phyloP scores from a whole-genome alignment of 1,284 basidiomycete genomes.

The Naganishia cerealis region DNA sequence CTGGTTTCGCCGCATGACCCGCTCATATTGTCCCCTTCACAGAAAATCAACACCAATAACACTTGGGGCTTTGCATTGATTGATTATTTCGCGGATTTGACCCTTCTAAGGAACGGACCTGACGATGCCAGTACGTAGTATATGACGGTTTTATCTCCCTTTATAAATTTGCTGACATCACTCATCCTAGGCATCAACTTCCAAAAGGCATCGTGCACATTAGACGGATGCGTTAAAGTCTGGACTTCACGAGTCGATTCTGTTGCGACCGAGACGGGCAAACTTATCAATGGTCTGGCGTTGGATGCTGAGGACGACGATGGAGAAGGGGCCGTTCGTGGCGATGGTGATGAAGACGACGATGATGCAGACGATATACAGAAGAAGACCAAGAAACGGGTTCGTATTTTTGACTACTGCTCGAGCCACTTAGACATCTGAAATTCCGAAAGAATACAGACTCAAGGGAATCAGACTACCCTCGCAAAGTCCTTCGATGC shows the following conservation, averaged over 20 bases:
- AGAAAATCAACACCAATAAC: conserved; percentile 99
- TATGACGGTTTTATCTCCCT: neutral
- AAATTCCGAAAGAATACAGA: neutral
- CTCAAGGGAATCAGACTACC: conserved; percentile 66
- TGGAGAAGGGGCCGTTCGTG: conserved; percentile 62
- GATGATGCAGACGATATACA: conserved; percentile 57
- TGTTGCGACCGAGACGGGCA: conserved; percentile 94
- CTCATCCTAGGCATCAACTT: conserved; percentile 76
- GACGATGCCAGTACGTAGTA: conserved; percentile 64
- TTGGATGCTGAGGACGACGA: conserved; percentile 52
- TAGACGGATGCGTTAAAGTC: conserved; percentile 99
- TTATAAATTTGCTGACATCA: neutral
- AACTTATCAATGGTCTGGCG: conserved; percentile 87
- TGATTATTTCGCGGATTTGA: conserved; percentile 99
- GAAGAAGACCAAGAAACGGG: conserved; percentile 61
- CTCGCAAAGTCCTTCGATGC: conserved; percentile 79
- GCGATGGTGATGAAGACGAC: conserved; percentile 59
- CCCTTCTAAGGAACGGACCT: conserved; percentile 82
- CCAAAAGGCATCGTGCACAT: conserved; percentile 93
- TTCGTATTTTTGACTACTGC: conserved; percentile 22
- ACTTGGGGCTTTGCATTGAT: conserved; percentile 98
- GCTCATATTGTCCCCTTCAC: conserved; percentile 10
- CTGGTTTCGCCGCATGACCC: neutral
- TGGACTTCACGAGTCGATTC: conserved; percentile 98
- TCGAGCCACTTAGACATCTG: neutral